Evolutionary conservation across 257 asterid genomes (phyloP), one percentile per base, ranked within the genome.

Genomic region (Lavandula angustifolia): DNA sequence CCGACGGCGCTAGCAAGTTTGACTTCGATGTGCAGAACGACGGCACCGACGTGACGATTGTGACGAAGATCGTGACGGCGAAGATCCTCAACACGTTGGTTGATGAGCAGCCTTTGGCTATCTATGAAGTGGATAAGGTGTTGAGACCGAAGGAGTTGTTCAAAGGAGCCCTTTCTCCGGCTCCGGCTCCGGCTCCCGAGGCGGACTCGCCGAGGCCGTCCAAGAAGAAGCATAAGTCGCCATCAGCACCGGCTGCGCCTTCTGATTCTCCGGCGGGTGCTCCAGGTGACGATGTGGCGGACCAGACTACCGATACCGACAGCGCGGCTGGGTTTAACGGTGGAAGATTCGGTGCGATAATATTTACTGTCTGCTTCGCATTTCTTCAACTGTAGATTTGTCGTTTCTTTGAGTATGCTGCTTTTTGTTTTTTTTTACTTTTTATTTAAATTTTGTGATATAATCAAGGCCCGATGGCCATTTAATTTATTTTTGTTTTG

Each of bases 51-150:
- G 90, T 87, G 34, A 78, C 67, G 11, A 64, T 87, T 9, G 59
- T 56, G 46, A 83, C 96, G 0, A 77, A 77, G 13, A 67, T 85
- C 22, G 80, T 76, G 56, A 78, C 81, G 6, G 88, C 94, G 8
- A 85, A 76, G 17, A 76, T 87, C 11, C 44, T 70, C 3, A 82
- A 85, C n/a, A 87, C 95, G 3, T 3, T 87, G 52, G 65, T 79
- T 10, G 95, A 87, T 9, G 79, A 80, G 40, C 89, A 87, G 70
- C 95, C 94, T 11, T 22, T 87, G 58, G 84, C 91, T 1, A 80
- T 87, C n/a, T 85, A 41, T 60, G 75, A 80, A 57, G 16, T 87
- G 60, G 77, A 83, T 22, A 78, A 83, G 71, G 91, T 87, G 62
- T 32, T 87, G 69, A 40, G 76, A 82, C 95, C 95, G 0, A 46